Conservation (phyloP, 106 monocot species). For the Gastrodia elata region DNA sequence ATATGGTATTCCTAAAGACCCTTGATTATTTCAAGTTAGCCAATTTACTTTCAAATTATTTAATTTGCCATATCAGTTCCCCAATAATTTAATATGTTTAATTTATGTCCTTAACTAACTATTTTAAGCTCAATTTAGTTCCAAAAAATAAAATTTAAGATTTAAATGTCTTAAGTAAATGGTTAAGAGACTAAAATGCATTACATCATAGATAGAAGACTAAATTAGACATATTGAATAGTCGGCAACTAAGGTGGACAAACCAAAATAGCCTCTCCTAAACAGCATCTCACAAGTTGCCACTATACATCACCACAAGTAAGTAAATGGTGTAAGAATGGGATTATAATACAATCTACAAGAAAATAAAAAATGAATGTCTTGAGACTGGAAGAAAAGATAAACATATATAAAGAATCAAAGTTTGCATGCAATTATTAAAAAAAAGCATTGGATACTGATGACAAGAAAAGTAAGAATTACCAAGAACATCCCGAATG, state of each 20-base stretch:
- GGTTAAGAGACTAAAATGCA: too few relatives aligned
- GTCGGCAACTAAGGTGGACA: too few relatives aligned
- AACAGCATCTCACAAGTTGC: background rate
- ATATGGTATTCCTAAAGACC: too few relatives aligned
- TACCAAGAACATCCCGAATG: constrained; percentile 62
- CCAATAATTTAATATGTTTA: background rate
- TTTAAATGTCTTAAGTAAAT: too few relatives aligned
- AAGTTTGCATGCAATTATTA: background rate
- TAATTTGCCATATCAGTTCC: background rate
- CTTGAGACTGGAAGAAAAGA: background rate
- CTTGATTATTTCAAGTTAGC: too few relatives aligned
- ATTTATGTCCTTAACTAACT: too few relatives aligned
- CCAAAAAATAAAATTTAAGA: too few relatives aligned
- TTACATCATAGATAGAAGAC: too few relatives aligned
- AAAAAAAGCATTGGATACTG: background rate
- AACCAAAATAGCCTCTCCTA: too few relatives aligned
- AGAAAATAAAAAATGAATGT: background rate
- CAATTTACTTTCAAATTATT: too few relatives aligned
- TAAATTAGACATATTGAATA: too few relatives aligned
- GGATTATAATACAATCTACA: background rate
- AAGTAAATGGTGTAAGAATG: background rate
- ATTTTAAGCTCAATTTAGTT: too few relatives aligned
- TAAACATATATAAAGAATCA: background rate
- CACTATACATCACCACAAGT: background rate
- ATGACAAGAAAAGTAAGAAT: constrained; percentile 5